A percentile compares a stretch with the other conserved stretches of the same genome.
phyloP scores from a whole-genome alignment of 2,329 filamentous ascomycete genomes.

The Gaeumannomyces sp. region DNA sequence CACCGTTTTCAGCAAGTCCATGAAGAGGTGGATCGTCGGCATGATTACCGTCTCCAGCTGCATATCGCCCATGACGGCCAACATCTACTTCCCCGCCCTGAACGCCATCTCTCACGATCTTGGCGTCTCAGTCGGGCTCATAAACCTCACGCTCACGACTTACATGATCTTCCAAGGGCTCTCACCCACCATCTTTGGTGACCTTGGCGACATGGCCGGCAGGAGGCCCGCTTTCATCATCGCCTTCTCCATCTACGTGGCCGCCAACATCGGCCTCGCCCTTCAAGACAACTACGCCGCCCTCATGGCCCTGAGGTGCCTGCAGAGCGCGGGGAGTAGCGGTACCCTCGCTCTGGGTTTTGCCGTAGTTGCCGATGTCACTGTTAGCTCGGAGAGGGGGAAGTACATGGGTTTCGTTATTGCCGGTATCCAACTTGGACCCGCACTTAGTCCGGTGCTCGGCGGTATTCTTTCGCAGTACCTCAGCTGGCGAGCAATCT shows the following conservation, averaged over 20 bases:
- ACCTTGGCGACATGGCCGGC: slow-evolving; percentile 54
- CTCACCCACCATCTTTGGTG: slow-evolving; percentile 54
- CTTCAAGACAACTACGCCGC: slow-evolving; percentile 52
- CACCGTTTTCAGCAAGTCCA: slow-evolving; percentile 31
- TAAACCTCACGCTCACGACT: slow-evolving; percentile 49
- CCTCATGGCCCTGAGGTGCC: slow-evolving; percentile 52
- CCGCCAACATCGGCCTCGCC: slow-evolving; percentile 54
- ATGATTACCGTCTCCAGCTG: slow-evolving; percentile 49
- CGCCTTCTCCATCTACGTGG: slow-evolving; percentile 49
- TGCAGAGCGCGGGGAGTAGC: slow-evolving; percentile 60
- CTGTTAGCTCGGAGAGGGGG: slow-evolving; percentile 62
- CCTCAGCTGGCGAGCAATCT: slow-evolving; percentile 61
- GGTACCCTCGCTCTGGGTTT: slow-evolving; percentile 65
- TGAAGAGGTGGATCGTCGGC: slow-evolving; percentile 45
- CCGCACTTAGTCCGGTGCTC: slow-evolving; percentile 51
- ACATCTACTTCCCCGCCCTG: slow-evolving; percentile 47
- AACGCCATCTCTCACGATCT: slow-evolving; percentile 32
- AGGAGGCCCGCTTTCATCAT: slow-evolving; percentile 56
- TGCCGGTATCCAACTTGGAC: slow-evolving; percentile 50
- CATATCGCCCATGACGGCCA: slow-evolving; percentile 53
- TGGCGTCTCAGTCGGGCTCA: slow-evolving; percentile 30
- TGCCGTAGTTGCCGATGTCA: slow-evolving; percentile 67
- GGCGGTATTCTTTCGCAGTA: slow-evolving; percentile 59
- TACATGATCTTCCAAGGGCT: slow-evolving; percentile 61
- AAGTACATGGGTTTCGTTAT: slow-evolving; percentile 66